A percentile compares a stretch with the other conserved stretches of the same genome.
phyloP scores from a whole-genome alignment of 192 early-diverging fungal species.

The Coemansia sp. region DNA sequence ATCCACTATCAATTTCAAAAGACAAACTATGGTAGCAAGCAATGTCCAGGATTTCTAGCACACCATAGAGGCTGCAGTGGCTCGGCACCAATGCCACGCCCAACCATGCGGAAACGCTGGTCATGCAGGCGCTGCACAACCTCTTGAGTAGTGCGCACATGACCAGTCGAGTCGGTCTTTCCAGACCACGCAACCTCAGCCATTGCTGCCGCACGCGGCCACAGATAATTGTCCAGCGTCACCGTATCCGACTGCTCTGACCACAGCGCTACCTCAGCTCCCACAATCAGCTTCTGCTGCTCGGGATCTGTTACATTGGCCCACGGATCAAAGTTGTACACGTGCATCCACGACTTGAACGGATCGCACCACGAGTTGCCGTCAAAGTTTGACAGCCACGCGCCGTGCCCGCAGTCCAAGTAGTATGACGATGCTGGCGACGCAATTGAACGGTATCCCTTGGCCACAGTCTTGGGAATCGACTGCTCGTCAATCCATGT shows the following conservation, averaged over 20 bases:
- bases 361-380: conserved; percentile 76
- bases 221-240: conserved; percentile 63
- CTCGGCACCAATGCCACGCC: conserved; percentile 64
- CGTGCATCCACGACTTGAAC: conserved; percentile 73
- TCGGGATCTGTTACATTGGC: conserved; percentile 55
- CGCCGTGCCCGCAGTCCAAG: conserved; percentile 76
- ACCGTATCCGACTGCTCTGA: conserved; percentile 64
- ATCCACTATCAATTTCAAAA: no score
- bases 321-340: conserved; percentile 67
- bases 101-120: conserved; percentile 70
- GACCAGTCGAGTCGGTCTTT: conserved; percentile 53
- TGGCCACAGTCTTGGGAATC: conserved; percentile 57
- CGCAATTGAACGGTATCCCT: conserved; percentile 68
- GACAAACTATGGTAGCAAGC: conserved; percentile 29
- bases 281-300: conserved; percentile 63
- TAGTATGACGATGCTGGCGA: conserved; percentile 65
- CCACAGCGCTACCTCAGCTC: conserved; percentile 71
- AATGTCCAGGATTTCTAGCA: conserved; percentile 59
- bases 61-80: conserved; percentile 78
- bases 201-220: conserved; percentile 68
- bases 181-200: conserved; percentile 74
- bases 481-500: conserved; percentile 68
- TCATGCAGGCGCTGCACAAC: conserved; percentile 67
- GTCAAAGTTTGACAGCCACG: conserved; percentile 67
- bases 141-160: conserved; percentile 59